Evolutionary conservation across 1,284 basidiomycete species (phyloP), one percentile per base, ranked within the genome.

Genomic region (Mycosarcoma maydis): DNA sequence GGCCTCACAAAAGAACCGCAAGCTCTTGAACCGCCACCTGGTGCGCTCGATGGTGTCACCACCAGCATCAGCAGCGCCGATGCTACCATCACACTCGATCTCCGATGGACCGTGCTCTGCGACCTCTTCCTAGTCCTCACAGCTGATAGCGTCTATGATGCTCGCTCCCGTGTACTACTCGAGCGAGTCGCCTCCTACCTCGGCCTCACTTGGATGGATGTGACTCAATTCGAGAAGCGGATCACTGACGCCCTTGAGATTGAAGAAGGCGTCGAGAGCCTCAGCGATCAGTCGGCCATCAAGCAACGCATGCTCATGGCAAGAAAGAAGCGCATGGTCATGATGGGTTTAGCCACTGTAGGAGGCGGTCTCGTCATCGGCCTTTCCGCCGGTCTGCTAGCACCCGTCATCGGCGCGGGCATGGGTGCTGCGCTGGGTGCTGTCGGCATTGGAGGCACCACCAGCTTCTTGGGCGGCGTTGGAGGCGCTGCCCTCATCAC

Each of bases 211-310:
- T 81, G 76, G 80, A 79, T 81, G 76, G 80, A 81, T 43, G 74
- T 81, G 30, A 79, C 78, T n/a, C 77, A 80, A 24, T 81, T 81
- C 50, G 80, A 81, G 41, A 81, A 79, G 65, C 67, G 80, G 13
- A 62, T 81, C 34, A 80, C 80, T 8, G 78, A 81, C 29, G 73
- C 78, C 5, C 61, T 81, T 24, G 78, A 78, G 59, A 80, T 81
- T 37, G 77, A 80, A 37, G 80, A 81, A 52, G 75, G 79, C 19
- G 74, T 80, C 16, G 66, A 72, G 33, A 68, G 46, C 34, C 69
- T 81, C 13, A 65, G 67, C 40, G 76, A 79, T 30, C 51, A 73
- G 38, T 47, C 52, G 9, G 68, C 75, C 23, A 55, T 79, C 13
- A 46, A 69, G 32, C 55, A 60, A 32, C 64, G 75, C 39, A 75